These are phyloP conservation scores for Platismatia glauca DNA, from an alignment of 495 filamentous ascomycete genomes.

Conservation along the genomic window DNA sequence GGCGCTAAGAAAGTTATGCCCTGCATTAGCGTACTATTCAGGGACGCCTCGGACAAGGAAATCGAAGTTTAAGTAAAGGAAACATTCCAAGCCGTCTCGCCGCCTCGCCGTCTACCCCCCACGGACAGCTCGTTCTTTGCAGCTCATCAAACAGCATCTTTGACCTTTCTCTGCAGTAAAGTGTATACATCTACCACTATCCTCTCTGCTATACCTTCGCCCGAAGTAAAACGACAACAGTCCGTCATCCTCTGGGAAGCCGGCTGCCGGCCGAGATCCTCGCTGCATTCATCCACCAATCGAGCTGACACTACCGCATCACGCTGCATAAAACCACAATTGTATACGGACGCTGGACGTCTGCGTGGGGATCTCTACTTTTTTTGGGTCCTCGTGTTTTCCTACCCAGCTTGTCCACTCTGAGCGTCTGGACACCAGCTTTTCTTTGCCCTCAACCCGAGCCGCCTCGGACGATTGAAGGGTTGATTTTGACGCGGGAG, in stretches of 20 bases:
- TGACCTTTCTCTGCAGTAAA: neutral
- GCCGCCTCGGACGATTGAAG: neutral
- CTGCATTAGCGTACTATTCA: constrained; percentile 12
- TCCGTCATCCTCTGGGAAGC: neutral
- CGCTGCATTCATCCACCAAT: constrained; percentile 1
- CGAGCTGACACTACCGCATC: constrained; percentile 20
- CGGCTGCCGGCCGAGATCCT: constrained; percentile 3
- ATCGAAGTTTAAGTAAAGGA: constrained; percentile 7
- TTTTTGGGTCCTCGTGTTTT: constrained; percentile 1
- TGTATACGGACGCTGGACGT: constrained; percentile 20
- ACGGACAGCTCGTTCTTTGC: neutral
- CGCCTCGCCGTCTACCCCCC: too few species aligned
- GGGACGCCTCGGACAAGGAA: constrained; percentile 5
- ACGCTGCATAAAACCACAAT: constrained; percentile 15
- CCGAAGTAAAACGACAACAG: neutral
- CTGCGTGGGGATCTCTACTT: constrained; percentile 4
- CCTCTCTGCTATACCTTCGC: neutral
- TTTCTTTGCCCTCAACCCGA: neutral
- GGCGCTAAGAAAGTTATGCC: constrained; percentile 6
- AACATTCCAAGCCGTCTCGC: constrained; percentile 15
- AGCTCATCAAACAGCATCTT: neutral
- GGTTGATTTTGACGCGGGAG: neutral
- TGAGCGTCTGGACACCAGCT: neutral
- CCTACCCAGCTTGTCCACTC: neutral
- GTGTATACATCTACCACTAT: neutral